These are phyloP conservation scores for Nadsonia starkeyi-henricii DNA, from an alignment of 1,139 yeast species.

Conservation along the genomic window DNA sequence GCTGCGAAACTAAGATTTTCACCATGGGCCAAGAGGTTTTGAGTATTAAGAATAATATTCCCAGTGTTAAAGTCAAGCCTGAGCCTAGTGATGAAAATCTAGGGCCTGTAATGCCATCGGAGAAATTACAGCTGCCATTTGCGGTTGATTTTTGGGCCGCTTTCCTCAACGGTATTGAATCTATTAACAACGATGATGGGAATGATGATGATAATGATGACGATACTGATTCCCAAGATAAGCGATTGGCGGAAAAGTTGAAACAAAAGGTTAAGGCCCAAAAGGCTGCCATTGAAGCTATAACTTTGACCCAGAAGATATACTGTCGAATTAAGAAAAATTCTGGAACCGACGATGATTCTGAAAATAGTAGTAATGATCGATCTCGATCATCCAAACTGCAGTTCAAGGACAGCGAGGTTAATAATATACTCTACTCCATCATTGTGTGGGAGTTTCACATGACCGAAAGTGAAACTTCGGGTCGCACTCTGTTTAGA, in stretches of 20 bases:
- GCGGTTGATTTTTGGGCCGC: constrained; percentile 28
- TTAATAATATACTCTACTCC: neutral
- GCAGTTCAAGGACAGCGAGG: no score
- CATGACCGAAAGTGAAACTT: neutral
- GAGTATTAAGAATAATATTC: constrained; percentile 19
- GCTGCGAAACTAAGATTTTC: constrained; percentile 20
- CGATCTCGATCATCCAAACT: no score
- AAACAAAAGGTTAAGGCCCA: neutral
- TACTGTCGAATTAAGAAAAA: neutral
- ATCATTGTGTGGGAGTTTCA: neutral
- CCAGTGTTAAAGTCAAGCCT: constrained; percentile 14
- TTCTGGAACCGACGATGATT: neutral
- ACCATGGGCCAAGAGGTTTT: constrained; percentile 22
- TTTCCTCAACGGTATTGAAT: constrained; percentile 21
- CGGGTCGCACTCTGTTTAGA: neutral
- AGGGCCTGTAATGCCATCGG: constrained; percentile 10
- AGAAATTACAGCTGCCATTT: constrained; percentile 24
- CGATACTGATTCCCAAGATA: no score
- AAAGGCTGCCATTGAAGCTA: neutral
- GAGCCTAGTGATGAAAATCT: no score
- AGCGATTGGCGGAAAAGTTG: neutral
- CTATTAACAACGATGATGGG: neutral
- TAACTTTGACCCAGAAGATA: neutral
- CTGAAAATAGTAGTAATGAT: neutral
- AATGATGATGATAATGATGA: neutral